Base-by-base conservation (phyloP, 23 red algal species). In the Gracilariopsis chorda region DNA sequence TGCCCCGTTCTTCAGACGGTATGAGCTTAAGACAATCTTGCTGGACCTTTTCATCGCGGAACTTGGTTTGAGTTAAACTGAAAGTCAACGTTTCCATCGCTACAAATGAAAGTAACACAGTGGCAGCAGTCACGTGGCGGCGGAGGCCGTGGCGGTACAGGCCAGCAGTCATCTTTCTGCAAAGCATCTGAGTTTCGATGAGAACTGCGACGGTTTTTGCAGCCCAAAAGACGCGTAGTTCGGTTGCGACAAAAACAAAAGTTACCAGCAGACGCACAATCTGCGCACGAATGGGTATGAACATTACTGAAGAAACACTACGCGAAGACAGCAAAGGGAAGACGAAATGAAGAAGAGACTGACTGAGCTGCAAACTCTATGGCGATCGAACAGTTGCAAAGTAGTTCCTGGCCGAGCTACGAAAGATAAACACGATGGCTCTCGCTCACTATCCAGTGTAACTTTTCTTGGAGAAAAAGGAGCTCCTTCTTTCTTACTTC, bases 241-340 rank as follows among this genome's bases (percentile, higher is more conserved):
- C 63, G 23, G 63, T n/a, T 3, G 63, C 27, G 7, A 70, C 63
- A 34, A 70, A 70, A 12, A n/a, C 29, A 7, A 70, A 70, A 70
- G 63, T 70, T 7, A 70, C 23, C 7, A 37, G 1, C 8, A 70
- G 35, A 37, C 63, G 39, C 13, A 70, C 63, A 1, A 70, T 70
- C 29, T 70, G 63, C 10, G 63, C 63, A 14, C 63, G 63, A 70
- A 70, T 37, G 29, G 63, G 63, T 41, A 70, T 70, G 63, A 70
- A 70, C 63, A 70, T 70, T n/a, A n/a, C n/a, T n/a, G n/a, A n/a
- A n/a, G n/a, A n/a, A n/a, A n/a, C n/a, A n/a, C n/a, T n/a, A n/a
- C n/a, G n/a, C n/a, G n/a, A n/a, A n/a, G n/a, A n/a, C n/a, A n/a
- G n/a, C n/a, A n/a, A n/a, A n/a, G n/a, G n/a, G n/a, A n/a, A n/a